Evolutionary conservation across 768 basidiomycete genomes (phyloP).

Genomic region (Galerina marginata): DNA sequence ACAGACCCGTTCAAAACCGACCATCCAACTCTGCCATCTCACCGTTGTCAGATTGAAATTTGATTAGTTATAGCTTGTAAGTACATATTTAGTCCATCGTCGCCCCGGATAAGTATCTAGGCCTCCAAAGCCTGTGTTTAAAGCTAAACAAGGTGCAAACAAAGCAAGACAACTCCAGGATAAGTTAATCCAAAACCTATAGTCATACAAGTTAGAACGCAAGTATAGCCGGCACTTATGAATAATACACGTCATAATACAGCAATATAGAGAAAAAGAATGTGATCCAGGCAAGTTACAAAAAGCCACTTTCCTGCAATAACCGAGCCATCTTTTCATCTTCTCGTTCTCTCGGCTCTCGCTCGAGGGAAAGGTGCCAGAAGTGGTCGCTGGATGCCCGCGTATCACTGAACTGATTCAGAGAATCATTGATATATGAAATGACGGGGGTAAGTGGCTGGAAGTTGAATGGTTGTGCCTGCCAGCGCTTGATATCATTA

Average conservation of each 20-base stretch:
- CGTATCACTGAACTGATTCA: constrained; percentile 73
- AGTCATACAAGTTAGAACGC: constrained; percentile 17
- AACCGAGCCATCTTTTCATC: constrained; percentile 96
- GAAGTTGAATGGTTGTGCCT: constrained; percentile 89
- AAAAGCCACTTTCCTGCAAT: constrained; percentile 87
- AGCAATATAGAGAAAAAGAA: constrained; percentile 15
- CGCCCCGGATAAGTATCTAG: too few relatives aligned
- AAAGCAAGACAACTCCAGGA: constrained; percentile 1
- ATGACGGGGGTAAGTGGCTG: constrained; percentile 68
- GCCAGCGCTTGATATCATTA: constrained; percentile 95
- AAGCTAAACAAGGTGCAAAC: background rate
- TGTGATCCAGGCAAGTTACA: constrained; percentile 43
- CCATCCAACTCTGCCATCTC: too few relatives aligned
- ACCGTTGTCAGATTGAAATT: too few relatives aligned
- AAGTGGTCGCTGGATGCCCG: constrained; percentile 75
- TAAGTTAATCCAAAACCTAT: constrained; percentile 13
- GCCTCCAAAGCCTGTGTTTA: background rate
- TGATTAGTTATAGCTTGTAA: too few relatives aligned
- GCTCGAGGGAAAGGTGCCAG: constrained; percentile 84
- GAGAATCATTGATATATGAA: constrained; percentile 77
- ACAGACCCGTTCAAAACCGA: too few relatives aligned
- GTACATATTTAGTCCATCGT: too few relatives aligned
- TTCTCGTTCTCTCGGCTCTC: constrained; percentile 94
- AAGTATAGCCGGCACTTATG: constrained; percentile 16
- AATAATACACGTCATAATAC: constrained; percentile 19